Conservation (phyloP, 2,329 filamentous ascomycete species). For the Penicillium oxalicum region DNA sequence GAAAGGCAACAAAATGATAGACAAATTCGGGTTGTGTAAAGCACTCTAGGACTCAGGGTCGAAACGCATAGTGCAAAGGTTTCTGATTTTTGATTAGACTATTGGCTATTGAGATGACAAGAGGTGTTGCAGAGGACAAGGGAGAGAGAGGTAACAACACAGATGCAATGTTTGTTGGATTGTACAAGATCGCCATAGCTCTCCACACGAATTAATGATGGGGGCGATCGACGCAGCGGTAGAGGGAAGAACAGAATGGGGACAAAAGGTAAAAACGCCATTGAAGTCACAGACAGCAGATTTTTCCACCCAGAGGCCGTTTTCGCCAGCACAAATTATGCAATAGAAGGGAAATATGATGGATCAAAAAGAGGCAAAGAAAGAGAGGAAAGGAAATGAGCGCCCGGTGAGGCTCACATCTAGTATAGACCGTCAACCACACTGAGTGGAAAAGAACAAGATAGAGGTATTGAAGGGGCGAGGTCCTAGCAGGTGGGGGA, state of each 20-base stretch:
- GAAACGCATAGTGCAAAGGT: too few relatives aligned
- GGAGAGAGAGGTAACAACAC: slow-evolving; percentile 6
- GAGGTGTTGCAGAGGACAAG: slow-evolving; percentile 18
- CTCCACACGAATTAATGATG: slow-evolving; percentile 16
- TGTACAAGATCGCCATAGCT: slow-evolving; percentile 18
- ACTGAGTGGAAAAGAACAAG: too few relatives aligned
- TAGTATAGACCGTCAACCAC: too few relatives aligned
- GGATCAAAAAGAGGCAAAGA: not conserved
- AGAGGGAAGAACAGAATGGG: slow-evolving; percentile 1
- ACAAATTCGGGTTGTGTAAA: too few relatives aligned
- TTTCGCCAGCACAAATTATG: slow-evolving; percentile 23
- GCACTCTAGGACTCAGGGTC: too few relatives aligned
- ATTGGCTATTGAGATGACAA: slow-evolving; percentile 16
- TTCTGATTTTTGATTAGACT: not conserved
- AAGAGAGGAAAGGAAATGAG: slow-evolving; percentile 2
- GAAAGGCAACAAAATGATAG: too few relatives aligned
- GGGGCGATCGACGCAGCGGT: slow-evolving; percentile 14
- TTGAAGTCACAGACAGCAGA: slow-evolving; percentile 18
- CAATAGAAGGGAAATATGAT: slow-evolving; percentile 10
- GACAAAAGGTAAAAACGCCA: slow-evolving; percentile 18
- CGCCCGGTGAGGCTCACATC: too few relatives aligned
- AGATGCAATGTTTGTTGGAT: slow-evolving; percentile 20
- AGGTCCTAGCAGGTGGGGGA: not conserved
- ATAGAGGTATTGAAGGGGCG: too few relatives aligned
- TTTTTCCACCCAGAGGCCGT: slow-evolving; percentile 20